phyloP scores from a whole-genome alignment of 106 monocot species.

The Dendrobium nobile region DNA sequence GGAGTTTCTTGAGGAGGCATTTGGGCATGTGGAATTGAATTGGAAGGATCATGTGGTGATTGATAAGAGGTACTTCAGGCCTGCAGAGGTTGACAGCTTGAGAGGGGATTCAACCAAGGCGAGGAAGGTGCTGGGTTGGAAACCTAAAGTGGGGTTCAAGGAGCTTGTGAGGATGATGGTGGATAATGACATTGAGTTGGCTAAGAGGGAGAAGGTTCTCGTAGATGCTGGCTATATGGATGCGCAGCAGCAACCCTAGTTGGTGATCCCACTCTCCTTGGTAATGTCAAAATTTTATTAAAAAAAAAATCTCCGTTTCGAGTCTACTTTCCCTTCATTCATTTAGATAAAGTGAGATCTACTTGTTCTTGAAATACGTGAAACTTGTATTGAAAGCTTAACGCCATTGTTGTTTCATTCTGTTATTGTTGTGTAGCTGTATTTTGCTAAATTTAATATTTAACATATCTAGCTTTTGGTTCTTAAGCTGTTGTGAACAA shows the following conservation, averaged over 20 bases:
- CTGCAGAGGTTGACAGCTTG: constrained; percentile 86
- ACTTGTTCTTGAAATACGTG: background rate
- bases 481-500: background rate
- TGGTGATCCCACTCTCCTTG: background rate
- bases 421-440: background rate
- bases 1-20: constrained; percentile 81
- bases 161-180: constrained; percentile 97
- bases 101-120: constrained; percentile 85
- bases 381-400: background rate
- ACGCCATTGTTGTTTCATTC: background rate
- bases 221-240: constrained; percentile 84
- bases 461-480: background rate
- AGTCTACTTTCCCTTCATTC: background rate
- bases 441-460: background rate
- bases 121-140: constrained; percentile 68
- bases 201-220: constrained; percentile 86
- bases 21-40: constrained; percentile 62
- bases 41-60: constrained; percentile 98
- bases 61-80: constrained; percentile 85
- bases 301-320: background rate
- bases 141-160: constrained; percentile 79
- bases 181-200: constrained; percentile 60
- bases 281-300: background rate
- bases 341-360: background rate
- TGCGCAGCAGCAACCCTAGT: constrained; percentile 70